phyloP scores from a whole-genome alignment of 2,329 filamentous ascomycete species.

The Phoma sp. region DNA sequence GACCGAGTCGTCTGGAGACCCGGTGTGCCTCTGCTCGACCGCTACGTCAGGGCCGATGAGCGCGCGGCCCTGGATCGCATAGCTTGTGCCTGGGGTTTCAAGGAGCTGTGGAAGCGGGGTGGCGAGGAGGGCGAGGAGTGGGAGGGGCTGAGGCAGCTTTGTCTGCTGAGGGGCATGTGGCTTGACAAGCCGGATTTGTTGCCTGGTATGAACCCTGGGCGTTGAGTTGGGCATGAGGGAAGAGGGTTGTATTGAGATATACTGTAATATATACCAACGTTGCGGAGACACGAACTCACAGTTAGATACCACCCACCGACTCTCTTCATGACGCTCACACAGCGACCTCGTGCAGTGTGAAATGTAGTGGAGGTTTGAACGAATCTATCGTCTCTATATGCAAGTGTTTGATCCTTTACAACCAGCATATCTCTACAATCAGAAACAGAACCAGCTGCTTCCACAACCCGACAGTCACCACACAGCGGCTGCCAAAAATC shows the following conservation, averaged over 20 bases:
- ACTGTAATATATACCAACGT: conserved; percentile 6
- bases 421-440: too few species aligned
- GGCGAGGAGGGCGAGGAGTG: conserved; percentile 93
- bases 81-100: conserved; percentile 90
- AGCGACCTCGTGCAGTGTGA: too few species aligned
- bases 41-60: conserved; percentile 92
- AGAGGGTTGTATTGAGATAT: background rate
- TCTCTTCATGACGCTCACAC: too few species aligned
- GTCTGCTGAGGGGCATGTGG: conserved; percentile 84
- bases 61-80: conserved; percentile 84
- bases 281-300: too few species aligned
- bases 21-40: conserved; percentile 78
- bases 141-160: conserved; percentile 83
- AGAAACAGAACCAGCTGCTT: too few species aligned
- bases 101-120: conserved; percentile 77
- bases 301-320: too few species aligned
- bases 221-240: background rate
- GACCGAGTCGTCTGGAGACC: conserved; percentile 87
- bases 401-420: too few species aligned
- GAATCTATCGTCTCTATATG: too few species aligned
- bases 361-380: too few species aligned
- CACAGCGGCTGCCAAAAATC: too few species aligned
- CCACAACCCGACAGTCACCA: too few species aligned
- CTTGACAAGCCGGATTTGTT: conserved; percentile 88
- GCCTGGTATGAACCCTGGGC: conserved; percentile 76